Conservation (phyloP, 495 filamentous ascomycete species). For the Letharia lupina region DNA sequence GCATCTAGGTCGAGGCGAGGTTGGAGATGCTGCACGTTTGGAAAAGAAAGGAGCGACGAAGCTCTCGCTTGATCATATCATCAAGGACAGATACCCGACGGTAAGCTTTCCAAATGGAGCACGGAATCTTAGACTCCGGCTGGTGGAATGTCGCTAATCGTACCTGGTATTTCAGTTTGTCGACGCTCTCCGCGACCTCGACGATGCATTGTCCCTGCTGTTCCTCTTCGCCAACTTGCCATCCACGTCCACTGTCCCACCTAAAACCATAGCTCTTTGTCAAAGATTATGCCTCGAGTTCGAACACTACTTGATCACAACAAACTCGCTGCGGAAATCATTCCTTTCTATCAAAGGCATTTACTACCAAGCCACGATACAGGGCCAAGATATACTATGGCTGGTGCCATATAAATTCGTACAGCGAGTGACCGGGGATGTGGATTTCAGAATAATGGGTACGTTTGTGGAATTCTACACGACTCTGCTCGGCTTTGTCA, state of each 20-base stretch:
- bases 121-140: background rate
- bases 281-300: conserved; percentile 88
- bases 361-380: conserved; percentile 97
- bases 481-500: conserved; percentile 88
- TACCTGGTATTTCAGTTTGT: conserved; percentile 44
- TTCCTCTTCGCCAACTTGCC: conserved; percentile 98
- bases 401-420: conserved; percentile 96
- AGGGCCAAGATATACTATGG: conserved; percentile 97
- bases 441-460: conserved; percentile 97
- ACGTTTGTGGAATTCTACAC: conserved; percentile 99
- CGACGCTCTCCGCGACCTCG: conserved; percentile 88
- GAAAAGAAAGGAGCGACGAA: conserved; percentile 79
- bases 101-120: background rate
- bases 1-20: conserved; percentile 84
- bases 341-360: conserved; percentile 99
- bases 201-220: conserved; percentile 92
- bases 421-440: conserved; percentile 80
- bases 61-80: conserved; percentile 88
- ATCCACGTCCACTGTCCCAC: conserved; percentile 72
- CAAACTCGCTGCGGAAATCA: conserved; percentile 83
- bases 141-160: background rate
- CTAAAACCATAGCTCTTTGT: conserved; percentile 88
- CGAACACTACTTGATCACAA: conserved; percentile 90
- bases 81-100: conserved; percentile 95
- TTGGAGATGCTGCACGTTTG: conserved; percentile 70